These are phyloP conservation scores for Lepidium africanum DNA, from an alignment of 345 rosid genomes.

Conservation along the genomic window DNA sequence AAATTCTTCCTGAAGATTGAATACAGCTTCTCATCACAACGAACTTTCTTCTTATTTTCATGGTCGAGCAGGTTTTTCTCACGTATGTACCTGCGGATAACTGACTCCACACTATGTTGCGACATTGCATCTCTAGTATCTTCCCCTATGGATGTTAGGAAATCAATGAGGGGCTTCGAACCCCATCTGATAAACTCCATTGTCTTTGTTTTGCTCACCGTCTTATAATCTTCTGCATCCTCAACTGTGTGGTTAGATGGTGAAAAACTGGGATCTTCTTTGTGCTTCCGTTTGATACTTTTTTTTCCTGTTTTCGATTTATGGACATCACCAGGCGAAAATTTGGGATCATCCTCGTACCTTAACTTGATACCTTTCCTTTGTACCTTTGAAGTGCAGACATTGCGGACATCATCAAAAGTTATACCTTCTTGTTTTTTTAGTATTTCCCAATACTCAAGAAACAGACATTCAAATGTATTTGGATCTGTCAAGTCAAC, in stretches of 20 bases:
- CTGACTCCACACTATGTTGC: slow-evolving; percentile 27
- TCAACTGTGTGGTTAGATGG: slow-evolving; percentile 16
- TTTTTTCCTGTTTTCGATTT: slow-evolving; percentile 27
- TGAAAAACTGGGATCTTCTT: slow-evolving; percentile 5
- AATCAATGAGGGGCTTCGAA: slow-evolving; percentile 42
- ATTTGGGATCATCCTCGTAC: neutral
- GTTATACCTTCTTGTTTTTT: slow-evolving; percentile 32
- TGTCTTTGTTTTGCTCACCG: slow-evolving; percentile 6
- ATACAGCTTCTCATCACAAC: slow-evolving; percentile 39
- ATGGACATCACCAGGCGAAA: slow-evolving; percentile 25
- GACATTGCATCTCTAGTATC: slow-evolving; percentile 33
- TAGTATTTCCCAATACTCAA: slow-evolving; percentile 41
- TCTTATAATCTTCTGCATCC: neutral
- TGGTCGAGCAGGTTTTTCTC: slow-evolving; percentile 24
- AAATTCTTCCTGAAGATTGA: slow-evolving; percentile 37
- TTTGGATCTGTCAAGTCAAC: slow-evolving; percentile 29
- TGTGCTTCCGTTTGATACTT: neutral
- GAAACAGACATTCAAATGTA: slow-evolving; percentile 37
- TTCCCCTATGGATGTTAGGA: slow-evolving; percentile 41
- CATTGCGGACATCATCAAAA: slow-evolving; percentile 35
- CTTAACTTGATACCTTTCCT: slow-evolving; percentile 8
- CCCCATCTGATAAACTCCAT: slow-evolving; percentile 41
- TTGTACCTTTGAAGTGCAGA: slow-evolving; percentile 12
- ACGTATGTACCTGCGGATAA: slow-evolving; percentile 30
- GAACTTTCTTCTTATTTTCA: slow-evolving; percentile 29